phyloP scores from a whole-genome alignment of 2,329 filamentous ascomycete species.

The Colletotrichum tamarilloi region DNA sequence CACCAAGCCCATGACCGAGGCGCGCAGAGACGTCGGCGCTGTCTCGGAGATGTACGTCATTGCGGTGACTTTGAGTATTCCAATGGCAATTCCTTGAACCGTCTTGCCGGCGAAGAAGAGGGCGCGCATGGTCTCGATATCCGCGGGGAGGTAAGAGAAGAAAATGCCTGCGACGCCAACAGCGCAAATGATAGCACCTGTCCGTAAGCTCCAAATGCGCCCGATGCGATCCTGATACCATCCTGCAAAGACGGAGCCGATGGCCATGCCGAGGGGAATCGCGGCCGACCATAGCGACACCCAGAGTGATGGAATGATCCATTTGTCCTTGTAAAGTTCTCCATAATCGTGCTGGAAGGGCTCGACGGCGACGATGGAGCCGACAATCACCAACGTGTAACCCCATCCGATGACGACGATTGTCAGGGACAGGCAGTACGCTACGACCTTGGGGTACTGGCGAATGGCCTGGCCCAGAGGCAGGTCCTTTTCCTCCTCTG shows the following conservation, averaged over 20 bases:
- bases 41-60: slow-evolving; percentile 53
- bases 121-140: slow-evolving; percentile 35
- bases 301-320: slow-evolving; percentile 42
- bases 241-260: slow-evolving; percentile 41
- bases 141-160: slow-evolving; percentile 38
- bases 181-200: slow-evolving; percentile 41
- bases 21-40: slow-evolving; percentile 41
- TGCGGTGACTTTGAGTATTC: slow-evolving; percentile 40
- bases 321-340: slow-evolving; percentile 37
- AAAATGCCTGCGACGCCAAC: slow-evolving; percentile 42
- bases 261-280: slow-evolving; percentile 39
- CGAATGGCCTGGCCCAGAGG: slow-evolving; percentile 41
- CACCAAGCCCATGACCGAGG: slow-evolving; percentile 43
- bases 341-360: slow-evolving; percentile 45
- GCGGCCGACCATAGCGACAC: slow-evolving; percentile 43
- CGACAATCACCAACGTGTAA: slow-evolving; percentile 42
- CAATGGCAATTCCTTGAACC: slow-evolving; percentile 42
- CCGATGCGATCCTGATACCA: slow-evolving; percentile 44
- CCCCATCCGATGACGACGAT: slow-evolving; percentile 45
- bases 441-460: slow-evolving; percentile 42
- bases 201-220: slow-evolving; percentile 39
- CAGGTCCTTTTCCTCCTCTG: slow-evolving; percentile 33
- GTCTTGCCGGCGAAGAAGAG: slow-evolving; percentile 41
- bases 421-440: slow-evolving; percentile 41
- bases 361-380: slow-evolving; percentile 42